Evolutionary conservation across 257 asterid species (phyloP).

Genomic region (Penstemon barbatus): DNA sequence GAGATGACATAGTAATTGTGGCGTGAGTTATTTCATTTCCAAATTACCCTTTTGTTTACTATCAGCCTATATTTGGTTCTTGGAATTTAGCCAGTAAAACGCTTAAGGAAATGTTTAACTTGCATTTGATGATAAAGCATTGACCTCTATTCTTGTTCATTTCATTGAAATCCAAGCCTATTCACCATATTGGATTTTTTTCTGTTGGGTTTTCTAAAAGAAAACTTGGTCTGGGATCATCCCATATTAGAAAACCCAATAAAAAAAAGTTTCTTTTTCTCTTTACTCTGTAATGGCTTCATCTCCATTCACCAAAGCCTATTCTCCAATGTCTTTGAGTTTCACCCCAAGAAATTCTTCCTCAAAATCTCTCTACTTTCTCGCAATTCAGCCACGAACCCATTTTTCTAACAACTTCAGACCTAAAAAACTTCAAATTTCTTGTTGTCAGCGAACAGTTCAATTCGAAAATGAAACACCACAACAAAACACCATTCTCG

Average conservation of each 20-base stretch:
- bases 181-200: too few species aligned
- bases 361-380: conserved; percentile 29
- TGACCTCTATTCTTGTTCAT: too few species aligned
- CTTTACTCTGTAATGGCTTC: too few species aligned
- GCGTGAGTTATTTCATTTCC: conserved; percentile 63
- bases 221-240: too few species aligned
- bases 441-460: conserved; percentile 47
- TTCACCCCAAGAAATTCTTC: conserved; percentile 32
- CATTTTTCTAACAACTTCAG: conserved; percentile 26
- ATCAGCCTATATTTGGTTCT: not conserved
- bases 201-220: too few species aligned
- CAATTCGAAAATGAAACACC: conserved; percentile 35
- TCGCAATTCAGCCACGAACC: conserved; percentile 24
- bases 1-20: conserved; percentile 84
- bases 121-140: too few species aligned
- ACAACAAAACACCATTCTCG: not conserved
- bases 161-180: too few species aligned
- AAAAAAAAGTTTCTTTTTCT: too few species aligned
- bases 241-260: too few species aligned
- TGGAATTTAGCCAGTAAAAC: too few species aligned
- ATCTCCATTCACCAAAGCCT: conserved; percentile 40
- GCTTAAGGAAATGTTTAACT: too few species aligned
- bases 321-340: conserved; percentile 41
- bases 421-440: conserved; percentile 35
- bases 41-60: not conserved